Evolutionary conservation across 345 rosid genomes (phyloP).

Genomic region (Populus tremula): DNA sequence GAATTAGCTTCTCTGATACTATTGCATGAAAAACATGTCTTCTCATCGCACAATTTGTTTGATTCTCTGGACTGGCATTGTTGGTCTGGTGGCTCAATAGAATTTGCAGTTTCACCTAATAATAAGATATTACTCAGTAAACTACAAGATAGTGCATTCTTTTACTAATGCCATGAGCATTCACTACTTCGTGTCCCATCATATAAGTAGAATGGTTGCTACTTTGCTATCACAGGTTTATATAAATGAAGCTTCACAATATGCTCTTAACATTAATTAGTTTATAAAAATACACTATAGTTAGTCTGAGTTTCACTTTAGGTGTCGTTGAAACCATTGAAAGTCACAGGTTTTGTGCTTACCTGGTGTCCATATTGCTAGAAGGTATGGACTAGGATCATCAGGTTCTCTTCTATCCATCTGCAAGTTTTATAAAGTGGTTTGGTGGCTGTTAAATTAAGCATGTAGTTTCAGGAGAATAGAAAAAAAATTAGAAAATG

Average conservation of each 20-base stretch:
- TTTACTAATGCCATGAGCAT: neutral
- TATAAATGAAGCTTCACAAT: neutral
- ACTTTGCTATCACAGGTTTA: neutral
- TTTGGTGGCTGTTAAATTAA: neutral
- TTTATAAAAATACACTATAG: neutral
- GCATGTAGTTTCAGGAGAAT: neutral
- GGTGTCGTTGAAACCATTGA: neutral
- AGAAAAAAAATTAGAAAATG: neutral
- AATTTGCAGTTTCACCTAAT: constrained; percentile 80
- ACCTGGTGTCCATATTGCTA: constrained; percentile 99
- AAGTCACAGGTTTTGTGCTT: neutral
- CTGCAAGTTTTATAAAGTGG: constrained; percentile 38
- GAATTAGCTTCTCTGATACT: constrained; percentile 61
- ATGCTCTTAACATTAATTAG: neutral
- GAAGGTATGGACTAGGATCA: constrained; percentile 81
- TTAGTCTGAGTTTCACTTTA: neutral
- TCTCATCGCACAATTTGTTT: constrained; percentile 51
- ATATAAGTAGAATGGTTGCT: neutral
- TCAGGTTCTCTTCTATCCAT: constrained; percentile 73
- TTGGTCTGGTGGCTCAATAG: constrained; percentile 57
- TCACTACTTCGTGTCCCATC: neutral
- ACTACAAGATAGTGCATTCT: neutral
- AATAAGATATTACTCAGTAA: neutral
- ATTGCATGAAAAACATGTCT: constrained; percentile 74
- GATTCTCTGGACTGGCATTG: constrained; percentile 50